Conservation (phyloP, 2,329 filamentous ascomycete species). For the Trichoderma aggressivum region DNA sequence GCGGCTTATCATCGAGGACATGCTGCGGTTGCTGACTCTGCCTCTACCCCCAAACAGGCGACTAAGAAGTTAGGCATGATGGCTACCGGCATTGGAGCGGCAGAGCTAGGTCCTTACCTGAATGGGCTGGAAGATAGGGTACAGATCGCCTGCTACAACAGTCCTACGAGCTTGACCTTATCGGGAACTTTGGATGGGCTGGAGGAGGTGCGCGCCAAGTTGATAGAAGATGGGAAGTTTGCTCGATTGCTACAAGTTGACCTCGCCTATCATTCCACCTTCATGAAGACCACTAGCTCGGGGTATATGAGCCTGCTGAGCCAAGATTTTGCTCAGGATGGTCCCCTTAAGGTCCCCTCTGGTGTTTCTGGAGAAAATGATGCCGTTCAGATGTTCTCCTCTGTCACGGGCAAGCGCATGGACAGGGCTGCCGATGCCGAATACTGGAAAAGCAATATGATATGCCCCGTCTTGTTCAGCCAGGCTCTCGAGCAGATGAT, state of each 20-base stretch:
- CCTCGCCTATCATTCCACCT: slow-evolving; percentile 1
- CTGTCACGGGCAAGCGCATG: slow-evolving; percentile 21
- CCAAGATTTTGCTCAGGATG: too few relatives aligned
- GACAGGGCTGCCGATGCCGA: not conserved
- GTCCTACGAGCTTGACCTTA: not conserved
- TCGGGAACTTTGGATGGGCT: not conserved
- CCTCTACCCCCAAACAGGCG: not conserved
- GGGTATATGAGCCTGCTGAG: not conserved
- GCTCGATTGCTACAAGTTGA: not conserved
- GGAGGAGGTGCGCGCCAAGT: not conserved
- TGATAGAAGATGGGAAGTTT: not conserved
- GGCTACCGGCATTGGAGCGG: not conserved
- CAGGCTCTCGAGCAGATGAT: slow-evolving; percentile 20
- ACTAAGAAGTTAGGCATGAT: not conserved
- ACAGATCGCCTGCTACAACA: not conserved
- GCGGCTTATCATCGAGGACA: not conserved
- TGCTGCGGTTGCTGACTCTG: not conserved
- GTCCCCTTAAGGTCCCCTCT: too few relatives aligned
- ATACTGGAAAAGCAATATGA: slow-evolving; percentile 20
- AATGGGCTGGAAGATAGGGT: not conserved
- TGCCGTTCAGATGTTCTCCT: slow-evolving; percentile 2
- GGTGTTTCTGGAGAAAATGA: not conserved
- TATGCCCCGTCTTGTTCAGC: slow-evolving; percentile 25
- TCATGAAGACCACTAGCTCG: not conserved
- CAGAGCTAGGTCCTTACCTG: not conserved